phyloP scores from a whole-genome alignment of 2,329 filamentous ascomycete genomes.

The Aspergillus flavus region DNA sequence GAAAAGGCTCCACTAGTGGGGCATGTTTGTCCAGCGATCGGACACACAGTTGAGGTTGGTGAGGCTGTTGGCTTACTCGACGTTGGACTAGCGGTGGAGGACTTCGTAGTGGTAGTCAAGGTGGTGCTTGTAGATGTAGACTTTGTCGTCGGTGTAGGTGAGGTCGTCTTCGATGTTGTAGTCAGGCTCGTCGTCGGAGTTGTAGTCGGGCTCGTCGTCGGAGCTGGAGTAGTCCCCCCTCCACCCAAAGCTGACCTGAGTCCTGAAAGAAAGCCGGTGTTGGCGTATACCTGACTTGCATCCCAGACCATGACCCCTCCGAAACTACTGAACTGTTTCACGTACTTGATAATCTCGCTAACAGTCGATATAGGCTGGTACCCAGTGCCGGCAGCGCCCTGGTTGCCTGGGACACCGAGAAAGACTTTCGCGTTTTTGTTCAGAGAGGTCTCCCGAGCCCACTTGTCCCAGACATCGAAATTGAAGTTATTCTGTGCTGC shows the following conservation, averaged over 20 bases:
- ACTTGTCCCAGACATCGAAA: slow-evolving; percentile 65
- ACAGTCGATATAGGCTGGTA: slow-evolving; percentile 55
- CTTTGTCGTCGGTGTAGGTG: neutral
- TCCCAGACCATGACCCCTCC: slow-evolving; percentile 73
- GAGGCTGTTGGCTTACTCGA: neutral
- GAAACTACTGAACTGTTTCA: slow-evolving; percentile 60
- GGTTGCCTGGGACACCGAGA: slow-evolving; percentile 61
- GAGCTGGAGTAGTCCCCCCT: neutral
- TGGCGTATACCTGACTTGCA: slow-evolving; percentile 62
- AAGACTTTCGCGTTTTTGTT: slow-evolving; percentile 65
- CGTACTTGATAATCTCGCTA: slow-evolving; percentile 55
- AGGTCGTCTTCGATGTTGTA: neutral
- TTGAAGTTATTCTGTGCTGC: slow-evolving; percentile 60
- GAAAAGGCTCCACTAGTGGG: neutral
- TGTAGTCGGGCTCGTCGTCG: slow-evolving; percentile 1
- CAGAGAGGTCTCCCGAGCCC: slow-evolving; percentile 61
- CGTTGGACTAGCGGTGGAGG: neutral
- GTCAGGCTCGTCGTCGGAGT: neutral
- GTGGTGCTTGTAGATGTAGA: neutral
- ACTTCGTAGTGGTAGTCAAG: neutral
- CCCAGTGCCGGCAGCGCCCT: slow-evolving; percentile 56
- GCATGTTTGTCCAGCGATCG: neutral
- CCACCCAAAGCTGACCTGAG: neutral
- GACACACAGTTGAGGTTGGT: neutral
- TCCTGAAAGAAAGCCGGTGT: slow-evolving; percentile 56